Evolutionary conservation across 495 filamentous ascomycete species (phyloP).

Genomic region (Podospora bellae-mahoneyi): DNA sequence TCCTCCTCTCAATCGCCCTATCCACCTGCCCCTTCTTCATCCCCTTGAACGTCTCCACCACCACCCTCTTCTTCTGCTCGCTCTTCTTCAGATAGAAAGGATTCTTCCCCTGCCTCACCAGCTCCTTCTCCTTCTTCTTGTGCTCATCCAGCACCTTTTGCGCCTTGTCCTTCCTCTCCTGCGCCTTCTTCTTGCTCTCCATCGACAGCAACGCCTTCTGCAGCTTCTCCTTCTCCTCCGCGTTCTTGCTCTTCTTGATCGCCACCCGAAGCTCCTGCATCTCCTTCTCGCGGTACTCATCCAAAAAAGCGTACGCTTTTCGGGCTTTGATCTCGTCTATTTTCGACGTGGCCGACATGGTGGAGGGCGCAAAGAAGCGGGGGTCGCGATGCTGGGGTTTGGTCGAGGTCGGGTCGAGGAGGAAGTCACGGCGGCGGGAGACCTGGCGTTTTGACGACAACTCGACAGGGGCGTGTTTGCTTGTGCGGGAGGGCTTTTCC

Average conservation of each 20-base stretch:
- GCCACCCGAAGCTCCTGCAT: conserved; percentile 66
- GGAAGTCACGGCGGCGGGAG: conserved; percentile 68
- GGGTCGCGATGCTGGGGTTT: conserved; percentile 69
- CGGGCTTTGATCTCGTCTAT: conserved; percentile 55
- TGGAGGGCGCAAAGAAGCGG: conserved; percentile 58
- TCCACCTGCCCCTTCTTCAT: conserved; percentile 81
- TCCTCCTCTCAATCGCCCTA: conserved; percentile 70
- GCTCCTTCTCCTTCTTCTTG: conserved; percentile 75
- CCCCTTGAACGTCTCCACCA: conserved; percentile 71
- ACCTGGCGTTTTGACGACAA: conserved; percentile 79
- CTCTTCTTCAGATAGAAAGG: conserved; percentile 89
- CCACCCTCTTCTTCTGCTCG: conserved; percentile 79
- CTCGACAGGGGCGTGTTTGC: conserved; percentile 84
- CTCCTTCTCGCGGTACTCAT: conserved; percentile 77
- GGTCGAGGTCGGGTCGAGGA: conserved; percentile 51
- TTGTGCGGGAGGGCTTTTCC: conserved; percentile 47
- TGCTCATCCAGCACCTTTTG: conserved; percentile 65
- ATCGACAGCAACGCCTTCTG: conserved; percentile 64
- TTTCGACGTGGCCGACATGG: conserved; percentile 47
- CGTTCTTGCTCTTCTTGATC: conserved; percentile 64
- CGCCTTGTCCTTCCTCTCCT: conserved; percentile 63
- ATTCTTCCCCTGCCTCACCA: conserved; percentile 81
- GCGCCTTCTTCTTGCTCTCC: conserved; percentile 65
- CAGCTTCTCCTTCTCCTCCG: conserved; percentile 58
- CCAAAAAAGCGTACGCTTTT: conserved; percentile 78